These are phyloP conservation scores for Aspergillus hortae DNA, from an alignment of 2,329 filamentous ascomycete genomes.

Conservation along the genomic window DNA sequence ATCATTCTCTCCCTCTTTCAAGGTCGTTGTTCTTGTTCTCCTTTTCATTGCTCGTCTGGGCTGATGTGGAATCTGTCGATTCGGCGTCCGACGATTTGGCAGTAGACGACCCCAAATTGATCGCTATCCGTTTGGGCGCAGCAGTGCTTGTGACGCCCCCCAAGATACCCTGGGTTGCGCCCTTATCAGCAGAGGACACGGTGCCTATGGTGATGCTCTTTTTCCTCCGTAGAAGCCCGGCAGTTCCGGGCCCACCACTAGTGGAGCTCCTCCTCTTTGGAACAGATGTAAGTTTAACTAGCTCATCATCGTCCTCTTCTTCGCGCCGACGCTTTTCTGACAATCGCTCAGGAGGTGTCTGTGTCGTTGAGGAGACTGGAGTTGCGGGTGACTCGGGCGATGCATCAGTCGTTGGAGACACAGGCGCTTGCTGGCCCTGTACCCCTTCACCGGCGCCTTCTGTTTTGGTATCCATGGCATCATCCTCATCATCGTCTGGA, in stretches of 20 bases:
- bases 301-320: conserved; percentile 88
- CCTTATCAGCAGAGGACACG: conserved; percentile 24
- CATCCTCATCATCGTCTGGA: conserved; percentile 81
- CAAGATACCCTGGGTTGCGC: conserved; percentile 12
- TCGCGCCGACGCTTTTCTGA: conserved; percentile 81
- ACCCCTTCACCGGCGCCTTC: conserved; percentile 22
- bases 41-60: conserved; percentile 25
- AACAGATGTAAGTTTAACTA: conserved; percentile 70
- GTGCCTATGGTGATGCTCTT: conserved; percentile 29
- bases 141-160: conserved; percentile 14
- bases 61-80: conserved; percentile 11
- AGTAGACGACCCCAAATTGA: conserved; percentile 32
- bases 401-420: conserved; percentile 20
- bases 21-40: conserved; percentile 28
- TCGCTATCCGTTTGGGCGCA: conserved; percentile 38
- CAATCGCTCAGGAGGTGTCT: conserved; percentile 66
- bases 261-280: conserved; percentile 46
- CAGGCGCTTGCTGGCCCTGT: conserved; percentile 15
- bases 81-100: conserved; percentile 20
- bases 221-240: conserved; percentile 31
- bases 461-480: conserved; percentile 56
- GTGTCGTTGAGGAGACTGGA: conserved; percentile 20
- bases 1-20: conserved; percentile 19
- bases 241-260: conserved; percentile 30
- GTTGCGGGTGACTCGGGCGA: conserved; percentile 23